Evolutionary conservation across 176 grass and related monocot genomes (phyloP).

Genomic region (Phragmites australis): DNA sequence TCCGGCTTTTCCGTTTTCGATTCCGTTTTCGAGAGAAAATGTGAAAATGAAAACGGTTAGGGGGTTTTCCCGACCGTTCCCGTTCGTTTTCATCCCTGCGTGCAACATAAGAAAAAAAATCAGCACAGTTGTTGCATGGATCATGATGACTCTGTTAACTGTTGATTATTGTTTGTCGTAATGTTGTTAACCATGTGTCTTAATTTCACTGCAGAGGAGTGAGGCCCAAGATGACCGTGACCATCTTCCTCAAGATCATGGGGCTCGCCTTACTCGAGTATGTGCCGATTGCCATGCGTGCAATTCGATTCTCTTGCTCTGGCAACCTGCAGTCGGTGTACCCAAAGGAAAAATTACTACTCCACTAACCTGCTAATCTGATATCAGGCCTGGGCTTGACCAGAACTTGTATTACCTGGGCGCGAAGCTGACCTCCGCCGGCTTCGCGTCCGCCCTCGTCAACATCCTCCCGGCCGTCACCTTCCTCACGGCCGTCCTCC

Average conservation of each 20-base stretch:
- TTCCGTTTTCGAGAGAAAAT: too few species aligned
- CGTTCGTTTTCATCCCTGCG: too few species aligned
- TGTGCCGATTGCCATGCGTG: not conserved
- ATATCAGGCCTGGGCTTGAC: slow-evolving; percentile 75
- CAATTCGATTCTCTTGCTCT: not conserved
- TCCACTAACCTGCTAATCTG: too few species aligned
- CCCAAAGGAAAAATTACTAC: too few species aligned
- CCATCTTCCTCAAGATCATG: slow-evolving; percentile 68
- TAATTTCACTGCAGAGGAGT: slow-evolving; percentile 38
- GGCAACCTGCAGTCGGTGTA: not conserved
- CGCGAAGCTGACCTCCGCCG: slow-evolving; percentile 68
- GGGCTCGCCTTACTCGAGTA: slow-evolving; percentile 70
- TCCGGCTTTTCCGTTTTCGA: too few species aligned
- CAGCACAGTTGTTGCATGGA: too few species aligned
- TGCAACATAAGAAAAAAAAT: too few species aligned
- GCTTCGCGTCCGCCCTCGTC: slow-evolving; percentile 61
- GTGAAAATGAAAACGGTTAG: too few species aligned
- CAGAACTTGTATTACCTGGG: slow-evolving; percentile 86
- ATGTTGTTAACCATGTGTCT: not conserved
- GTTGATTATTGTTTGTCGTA: not conserved
- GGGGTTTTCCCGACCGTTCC: too few species aligned
- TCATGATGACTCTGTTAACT: too few species aligned
- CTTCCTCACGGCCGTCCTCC: slow-evolving; percentile 61
- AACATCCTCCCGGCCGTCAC: slow-evolving; percentile 93
- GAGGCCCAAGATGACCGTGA: slow-evolving; percentile 65